A percentile compares a stretch with the other conserved stretches of the same genome.
phyloP scores from a whole-genome alignment of 257 asterid species.

The Solanum boliviense region DNA sequence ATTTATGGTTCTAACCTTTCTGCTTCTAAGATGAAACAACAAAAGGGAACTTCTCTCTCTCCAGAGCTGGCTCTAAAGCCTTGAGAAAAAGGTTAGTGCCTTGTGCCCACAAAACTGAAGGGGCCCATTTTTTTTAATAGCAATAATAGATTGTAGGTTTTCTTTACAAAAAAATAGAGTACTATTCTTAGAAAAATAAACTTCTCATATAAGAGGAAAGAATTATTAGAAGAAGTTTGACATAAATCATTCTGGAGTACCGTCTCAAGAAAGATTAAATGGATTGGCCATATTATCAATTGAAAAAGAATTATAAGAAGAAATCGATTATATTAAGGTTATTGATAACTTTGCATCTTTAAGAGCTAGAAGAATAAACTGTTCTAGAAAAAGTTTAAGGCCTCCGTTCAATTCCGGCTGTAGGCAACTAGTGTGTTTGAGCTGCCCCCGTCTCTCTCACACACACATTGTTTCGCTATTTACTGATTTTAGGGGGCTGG shows the following conservation, averaged over 20 bases:
- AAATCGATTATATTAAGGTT: no score
- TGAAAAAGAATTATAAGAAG: background rate
- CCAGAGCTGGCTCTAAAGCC: background rate
- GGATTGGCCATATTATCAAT: background rate
- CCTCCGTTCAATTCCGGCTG: background rate
- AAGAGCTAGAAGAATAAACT: background rate
- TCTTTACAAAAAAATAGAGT: background rate
- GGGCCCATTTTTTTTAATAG: background rate
- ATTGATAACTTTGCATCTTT: background rate
- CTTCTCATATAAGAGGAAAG: background rate
- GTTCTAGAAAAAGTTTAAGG: background rate
- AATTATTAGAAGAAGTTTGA: background rate
- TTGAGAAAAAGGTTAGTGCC: background rate
- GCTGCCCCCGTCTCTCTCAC: background rate
- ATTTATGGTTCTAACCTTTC: background rate
- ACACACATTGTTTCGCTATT: background rate
- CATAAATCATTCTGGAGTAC: background rate
- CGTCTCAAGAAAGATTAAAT: background rate
- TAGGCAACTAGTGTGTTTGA: background rate
- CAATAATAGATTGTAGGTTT: background rate
- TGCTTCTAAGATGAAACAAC: background rate
- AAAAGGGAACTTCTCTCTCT: background rate
- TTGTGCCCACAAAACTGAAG: background rate
- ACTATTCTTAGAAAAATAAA: no score
- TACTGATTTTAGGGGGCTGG: background rate